Percentiles rank a stretch among this genome's conserved stretches.
phyloP scores from a whole-genome alignment of 805 yeast genomes.

The Lipomyces japonicus region DNA sequence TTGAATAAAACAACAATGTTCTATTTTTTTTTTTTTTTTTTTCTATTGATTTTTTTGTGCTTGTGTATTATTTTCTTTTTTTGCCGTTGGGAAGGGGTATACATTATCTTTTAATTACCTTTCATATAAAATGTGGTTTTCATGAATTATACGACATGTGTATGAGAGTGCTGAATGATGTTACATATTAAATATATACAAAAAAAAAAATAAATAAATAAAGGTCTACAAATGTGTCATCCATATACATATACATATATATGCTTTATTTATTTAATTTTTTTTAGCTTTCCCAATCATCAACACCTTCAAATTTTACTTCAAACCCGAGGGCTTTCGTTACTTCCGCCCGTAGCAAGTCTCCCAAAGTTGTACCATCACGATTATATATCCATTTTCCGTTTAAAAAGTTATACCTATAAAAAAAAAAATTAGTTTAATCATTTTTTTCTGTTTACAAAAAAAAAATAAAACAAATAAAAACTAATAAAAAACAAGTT shows the following conservation, averaged over 20 bases:
- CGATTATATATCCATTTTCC: slow-evolving; percentile 78
- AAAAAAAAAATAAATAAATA: no score
- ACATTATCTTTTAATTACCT: not conserved
- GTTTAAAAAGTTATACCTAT: slow-evolving; percentile 63
- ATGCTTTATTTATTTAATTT: not conserved
- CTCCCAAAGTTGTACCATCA: slow-evolving; percentile 52
- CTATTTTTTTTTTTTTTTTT: not conserved
- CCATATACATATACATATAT: not conserved
- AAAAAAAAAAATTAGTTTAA: not conserved
- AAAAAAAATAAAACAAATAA: not conserved
- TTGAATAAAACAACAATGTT: slow-evolving; percentile 11
- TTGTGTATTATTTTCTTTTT: not conserved
- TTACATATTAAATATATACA: no score
- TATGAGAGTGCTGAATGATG: no score
- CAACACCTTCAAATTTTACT: slow-evolving; percentile 27
- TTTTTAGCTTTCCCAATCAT: no score
- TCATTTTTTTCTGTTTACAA: not conserved
- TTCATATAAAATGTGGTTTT: no score
- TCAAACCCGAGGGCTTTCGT: slow-evolving; percentile 27
- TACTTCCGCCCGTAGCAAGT: slow-evolving; percentile 50
- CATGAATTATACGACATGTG: no score
- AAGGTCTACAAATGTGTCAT: not conserved
- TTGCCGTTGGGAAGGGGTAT: not conserved
- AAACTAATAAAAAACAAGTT: not conserved
- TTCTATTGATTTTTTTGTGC: not conserved